Percentiles rank a stretch among this genome's conserved stretches.
Evolutionary conservation across 2,329 filamentous ascomycete genomes (phyloP).

Genomic region (Aspergillus arachidicola): DNA sequence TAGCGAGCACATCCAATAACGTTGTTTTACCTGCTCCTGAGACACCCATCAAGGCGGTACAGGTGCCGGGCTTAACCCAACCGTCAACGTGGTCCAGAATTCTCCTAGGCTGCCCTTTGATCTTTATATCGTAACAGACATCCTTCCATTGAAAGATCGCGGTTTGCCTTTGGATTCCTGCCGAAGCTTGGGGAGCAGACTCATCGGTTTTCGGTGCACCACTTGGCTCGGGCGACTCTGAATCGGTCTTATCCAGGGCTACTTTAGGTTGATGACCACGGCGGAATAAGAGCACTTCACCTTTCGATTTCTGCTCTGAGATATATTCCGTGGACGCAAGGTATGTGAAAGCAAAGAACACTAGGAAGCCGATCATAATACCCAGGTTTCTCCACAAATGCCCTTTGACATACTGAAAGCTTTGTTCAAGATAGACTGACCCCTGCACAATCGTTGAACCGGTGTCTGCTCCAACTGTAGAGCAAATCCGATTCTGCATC

Average conservation of each 20-base stretch:
- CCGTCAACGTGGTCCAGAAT: slow-evolving; percentile 85
- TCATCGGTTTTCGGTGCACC: slow-evolving; percentile 33
- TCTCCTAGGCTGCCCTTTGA: slow-evolving; percentile 72
- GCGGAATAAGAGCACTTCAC: slow-evolving; percentile 74
- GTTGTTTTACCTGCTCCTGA: slow-evolving; percentile 92
- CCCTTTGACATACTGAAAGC: slow-evolving; percentile 59
- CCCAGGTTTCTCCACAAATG: slow-evolving; percentile 72
- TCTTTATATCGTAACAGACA: slow-evolving; percentile 78
- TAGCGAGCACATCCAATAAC: slow-evolving; percentile 85
- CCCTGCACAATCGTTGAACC: slow-evolving; percentile 59
- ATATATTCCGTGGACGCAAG: slow-evolving; percentile 66
- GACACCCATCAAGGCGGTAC: slow-evolving; percentile 88
- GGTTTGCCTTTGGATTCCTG: slow-evolving; percentile 63
- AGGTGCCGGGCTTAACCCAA: slow-evolving; percentile 88
- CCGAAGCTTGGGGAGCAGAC: slow-evolving; percentile 25
- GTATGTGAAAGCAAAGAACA: slow-evolving; percentile 65
- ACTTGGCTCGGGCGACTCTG: slow-evolving; percentile 2
- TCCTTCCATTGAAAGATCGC: slow-evolving; percentile 84
- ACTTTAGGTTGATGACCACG: slow-evolving; percentile 48
- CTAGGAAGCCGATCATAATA: slow-evolving; percentile 66
- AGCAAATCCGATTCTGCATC: slow-evolving; percentile 56
- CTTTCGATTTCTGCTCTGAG: slow-evolving; percentile 71
- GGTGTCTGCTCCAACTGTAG: slow-evolving; percentile 58
- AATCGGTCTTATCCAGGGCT: neutral
- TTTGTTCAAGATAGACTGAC: slow-evolving; percentile 57